Evolutionary conservation across 768 basidiomycete species (phyloP), one percentile per base, ranked within the genome.

Genomic region (Boletus subparvulus): DNA sequence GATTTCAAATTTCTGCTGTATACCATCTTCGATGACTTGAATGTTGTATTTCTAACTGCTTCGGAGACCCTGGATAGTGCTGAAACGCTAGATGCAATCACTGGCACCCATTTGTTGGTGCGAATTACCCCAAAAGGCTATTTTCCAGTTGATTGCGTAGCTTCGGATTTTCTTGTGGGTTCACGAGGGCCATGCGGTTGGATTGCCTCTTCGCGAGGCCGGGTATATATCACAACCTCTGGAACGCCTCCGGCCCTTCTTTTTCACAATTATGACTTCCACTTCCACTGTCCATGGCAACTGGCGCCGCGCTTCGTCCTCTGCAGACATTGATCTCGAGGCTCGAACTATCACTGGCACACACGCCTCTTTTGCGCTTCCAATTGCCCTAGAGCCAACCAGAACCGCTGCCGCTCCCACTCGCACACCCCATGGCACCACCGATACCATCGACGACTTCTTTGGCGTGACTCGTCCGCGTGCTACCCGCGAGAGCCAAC

Each of bases 401-500:
- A 53, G 54, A 21, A 30, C 33, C 4, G 41, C 58, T 36, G 26
- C 54, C 11, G 7, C 30, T 10, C 68, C 54, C 9, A 49, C 35
- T 7, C 54, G 26, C 9, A 65, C 58, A 12, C 52, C 51, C 16
- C 54, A 51, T 39, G 40, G 26, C n/a, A 40, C 40, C 17, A 46
- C 52, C 13, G 47, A 62, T 42, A 56, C 60, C 21, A 54, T 69
- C 52, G 61, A 72, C 47, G 66, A 64, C 45, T 67, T 73, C 60
- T 71, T 72, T 52, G 71, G 73, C 8, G 62, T 63, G 52, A 60
- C 65, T 2, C 58, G 36, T 50, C 48, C 54, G 21, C 55, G 65
- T 49, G 61, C 58, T 7, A 74, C 70, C 6, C 68, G 47, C 32
- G 73, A 69, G 53, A 72, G 69, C 59, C 66, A 66, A 11, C 74